Conservation (phyloP, 768 basidiomycete species). For the Coprinopsis marcescibilis region DNA sequence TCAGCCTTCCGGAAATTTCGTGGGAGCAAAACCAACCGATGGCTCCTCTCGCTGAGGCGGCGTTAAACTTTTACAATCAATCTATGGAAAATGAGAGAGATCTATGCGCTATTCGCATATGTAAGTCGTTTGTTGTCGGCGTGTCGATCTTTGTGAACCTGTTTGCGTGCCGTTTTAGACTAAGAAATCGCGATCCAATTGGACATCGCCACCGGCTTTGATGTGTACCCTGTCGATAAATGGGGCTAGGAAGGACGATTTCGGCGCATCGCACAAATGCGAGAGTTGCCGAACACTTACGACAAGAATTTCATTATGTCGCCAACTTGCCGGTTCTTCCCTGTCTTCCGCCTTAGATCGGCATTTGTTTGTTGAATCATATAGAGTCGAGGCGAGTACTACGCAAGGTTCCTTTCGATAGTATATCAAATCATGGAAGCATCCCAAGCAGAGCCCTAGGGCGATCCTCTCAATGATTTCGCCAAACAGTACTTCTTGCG, state of each 20-base stretch:
- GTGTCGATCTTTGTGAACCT: slow-evolving; percentile 8
- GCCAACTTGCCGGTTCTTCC: background rate
- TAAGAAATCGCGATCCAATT: slow-evolving; percentile 7
- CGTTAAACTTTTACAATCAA: slow-evolving; percentile 7
- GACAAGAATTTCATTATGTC: background rate
- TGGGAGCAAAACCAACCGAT: slow-evolving; percentile 1
- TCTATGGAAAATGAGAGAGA: background rate
- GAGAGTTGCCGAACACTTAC: background rate
- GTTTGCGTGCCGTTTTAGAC: slow-evolving; percentile 1
- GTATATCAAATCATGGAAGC: no score
- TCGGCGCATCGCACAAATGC: slow-evolving; percentile 1
- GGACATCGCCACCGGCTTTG: slow-evolving; percentile 9
- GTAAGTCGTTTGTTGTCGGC: slow-evolving; percentile 3
- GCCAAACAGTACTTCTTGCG: no score
- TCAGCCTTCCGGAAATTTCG: slow-evolving; percentile 8
- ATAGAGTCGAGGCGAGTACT: no score
- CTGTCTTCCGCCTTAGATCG: no score
- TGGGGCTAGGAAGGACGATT: slow-evolving; percentile 7
- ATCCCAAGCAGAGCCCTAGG: no score
- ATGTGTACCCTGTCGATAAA: background rate
- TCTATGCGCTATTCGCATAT: slow-evolving; percentile 1
- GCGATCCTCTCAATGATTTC: no score
- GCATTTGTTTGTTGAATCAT: no score
- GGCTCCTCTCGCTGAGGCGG: background rate
- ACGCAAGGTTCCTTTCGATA: no score